Evolutionary conservation across 1,284 basidiomycete genomes (phyloP).

Genomic region (Singerocomus inundabilis): DNA sequence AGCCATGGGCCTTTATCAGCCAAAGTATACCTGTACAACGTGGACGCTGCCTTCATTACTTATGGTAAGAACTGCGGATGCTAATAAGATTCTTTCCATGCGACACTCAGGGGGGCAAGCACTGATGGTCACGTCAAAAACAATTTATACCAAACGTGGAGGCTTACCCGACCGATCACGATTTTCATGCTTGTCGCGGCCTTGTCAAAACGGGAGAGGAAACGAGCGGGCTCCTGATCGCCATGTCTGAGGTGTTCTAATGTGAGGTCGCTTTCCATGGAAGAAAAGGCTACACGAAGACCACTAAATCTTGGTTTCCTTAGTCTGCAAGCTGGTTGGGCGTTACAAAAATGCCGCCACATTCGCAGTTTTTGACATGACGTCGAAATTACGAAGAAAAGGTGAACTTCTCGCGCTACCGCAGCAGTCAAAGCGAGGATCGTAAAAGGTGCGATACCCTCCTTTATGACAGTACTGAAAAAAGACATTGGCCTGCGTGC

Average conservation of each 20-base stretch:
- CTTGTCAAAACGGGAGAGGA: conserved; percentile 53
- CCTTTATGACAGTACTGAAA: conserved; percentile 37
- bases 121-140: not conserved
- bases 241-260: conserved; percentile 11
- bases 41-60: conserved; percentile 44
- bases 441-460: conserved; percentile 32
- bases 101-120: conserved; percentile 50
- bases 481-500: conserved; percentile 44
- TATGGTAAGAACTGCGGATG: conserved; percentile 48
- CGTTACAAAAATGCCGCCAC: conserved; percentile 16
- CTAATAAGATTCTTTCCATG: conserved; percentile 54
- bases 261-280: not conserved
- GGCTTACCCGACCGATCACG: conserved; percentile 45
- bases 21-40: conserved; percentile 48
- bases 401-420: conserved; percentile 29
- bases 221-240: conserved; percentile 39
- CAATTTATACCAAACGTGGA: not conserved
- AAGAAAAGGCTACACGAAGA: not conserved
- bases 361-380: conserved; percentile 17
- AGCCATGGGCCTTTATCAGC: conserved; percentile 49
- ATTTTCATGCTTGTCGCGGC: conserved; percentile 56
- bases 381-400: conserved; percentile 21
- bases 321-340: conserved; percentile 22
- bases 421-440: conserved; percentile 15
- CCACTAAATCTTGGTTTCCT: conserved; percentile 26